These are phyloP conservation scores for Sphagnum fallax DNA, from an alignment of 228 moss, liverwort and hornwort genomes.

Conservation along the genomic window DNA sequence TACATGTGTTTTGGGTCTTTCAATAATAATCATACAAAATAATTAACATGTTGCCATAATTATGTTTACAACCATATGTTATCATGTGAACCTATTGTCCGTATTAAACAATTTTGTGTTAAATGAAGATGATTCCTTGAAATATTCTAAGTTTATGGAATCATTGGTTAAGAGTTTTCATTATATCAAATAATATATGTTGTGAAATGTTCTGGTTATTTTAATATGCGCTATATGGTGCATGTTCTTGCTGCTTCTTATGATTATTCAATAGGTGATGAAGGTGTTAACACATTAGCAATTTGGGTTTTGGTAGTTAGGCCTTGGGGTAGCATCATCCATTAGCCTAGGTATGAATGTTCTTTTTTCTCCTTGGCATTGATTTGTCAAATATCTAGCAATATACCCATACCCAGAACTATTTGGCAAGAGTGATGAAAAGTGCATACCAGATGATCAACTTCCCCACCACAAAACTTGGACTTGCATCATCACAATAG, in stretches of 20 bases:
- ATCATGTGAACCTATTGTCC: too few relatives aligned
- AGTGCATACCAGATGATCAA: constrained; percentile 54
- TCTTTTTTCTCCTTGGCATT: constrained; percentile 44
- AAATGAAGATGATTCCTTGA: too few relatives aligned
- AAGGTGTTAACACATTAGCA: constrained; percentile 34
- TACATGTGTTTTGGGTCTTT: not conserved
- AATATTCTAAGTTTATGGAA: too few relatives aligned
- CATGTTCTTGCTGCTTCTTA: too few relatives aligned
- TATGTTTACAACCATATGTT: too few relatives aligned
- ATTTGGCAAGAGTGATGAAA: constrained; percentile 1
- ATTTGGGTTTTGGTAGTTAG: constrained; percentile 49
- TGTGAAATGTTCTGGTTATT: too few relatives aligned
- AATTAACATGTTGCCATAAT: too few relatives aligned
- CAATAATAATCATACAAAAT: not conserved
- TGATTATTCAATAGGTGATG: constrained; percentile 14
- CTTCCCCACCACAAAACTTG: constrained; percentile 62
- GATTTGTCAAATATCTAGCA: constrained; percentile 25
- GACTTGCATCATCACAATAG: constrained; percentile 69
- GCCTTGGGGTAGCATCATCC: constrained; percentile 50
- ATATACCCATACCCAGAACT: too few relatives aligned
- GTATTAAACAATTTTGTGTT: too few relatives aligned
- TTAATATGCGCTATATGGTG: too few relatives aligned
- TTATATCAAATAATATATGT: too few relatives aligned
- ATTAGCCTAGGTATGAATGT: constrained; percentile 45
- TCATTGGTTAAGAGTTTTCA: too few relatives aligned